Evolutionary conservation across 768 basidiomycete species (phyloP), one percentile per base, ranked within the genome.

Genomic region (Boletellus emodensis): DNA sequence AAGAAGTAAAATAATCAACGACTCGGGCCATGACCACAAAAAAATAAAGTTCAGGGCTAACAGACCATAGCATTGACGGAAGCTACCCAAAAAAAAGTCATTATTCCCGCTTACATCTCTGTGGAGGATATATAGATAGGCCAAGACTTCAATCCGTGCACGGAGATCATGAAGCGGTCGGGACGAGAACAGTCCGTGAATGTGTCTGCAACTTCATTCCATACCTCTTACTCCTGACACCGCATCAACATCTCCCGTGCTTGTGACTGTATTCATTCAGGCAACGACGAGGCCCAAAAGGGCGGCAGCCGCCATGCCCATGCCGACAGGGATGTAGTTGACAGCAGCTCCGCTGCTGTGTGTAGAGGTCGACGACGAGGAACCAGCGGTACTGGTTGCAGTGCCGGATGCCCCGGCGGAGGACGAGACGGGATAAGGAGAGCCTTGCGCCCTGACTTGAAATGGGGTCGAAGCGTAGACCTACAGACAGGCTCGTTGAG

Each of bases 381-480:
- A 35, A 5, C 48, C 46, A 1, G 54, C 52, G 20, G 62, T 45
- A 32, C 63, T 46, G 7, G 69, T 57, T 15, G 63, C 32, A 6
- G 65, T 54, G n/a, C 52, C 67, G 33, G 67, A 51, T 11, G 61
- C 26, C 11, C 61, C 55, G 5, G 62, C 37, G 5, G 70, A 56
- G 17, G 67, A 59, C 17, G 78, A 50, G 4, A 65, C 41, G 10
- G 83, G 81, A 59, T 81, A 87, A 12, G 71, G 8, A 33, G 84
- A 72, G 44, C 81, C 81, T 30, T 69, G 53, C 6, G 82, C 61
- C 62, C 82, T 80, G 65, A 90, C 75, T 63, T 81, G 78, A 65
- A 90, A 90, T 17, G 4, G 68, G 62, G 48, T 74, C 41, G 24
- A 83, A 80, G 82, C 81, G 53, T 74, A 87, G 48, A 88, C 51